These are phyloP conservation scores for Emmonsia crescens DNA, from an alignment of 2,329 filamentous ascomycete genomes.

Conservation along the genomic window DNA sequence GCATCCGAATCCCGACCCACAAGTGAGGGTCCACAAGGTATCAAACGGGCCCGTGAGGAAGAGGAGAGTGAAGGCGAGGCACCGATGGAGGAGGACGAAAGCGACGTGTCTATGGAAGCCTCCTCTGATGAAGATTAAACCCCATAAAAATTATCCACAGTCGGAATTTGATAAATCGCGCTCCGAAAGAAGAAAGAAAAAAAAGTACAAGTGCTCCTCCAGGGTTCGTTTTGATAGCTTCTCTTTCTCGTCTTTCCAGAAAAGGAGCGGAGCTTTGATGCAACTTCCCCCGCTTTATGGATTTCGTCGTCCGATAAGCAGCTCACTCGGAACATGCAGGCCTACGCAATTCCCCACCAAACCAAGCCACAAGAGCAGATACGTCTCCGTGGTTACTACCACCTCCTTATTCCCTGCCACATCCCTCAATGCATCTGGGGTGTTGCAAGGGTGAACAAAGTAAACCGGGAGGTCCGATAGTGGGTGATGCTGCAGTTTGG, in stretches of 20 bases:
- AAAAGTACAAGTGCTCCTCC: background rate
- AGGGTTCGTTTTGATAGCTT: background rate
- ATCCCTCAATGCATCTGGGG: slow-evolving; percentile 64
- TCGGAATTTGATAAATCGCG: background rate
- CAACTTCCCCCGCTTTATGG: slow-evolving; percentile 13
- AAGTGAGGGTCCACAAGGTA: slow-evolving; percentile 45
- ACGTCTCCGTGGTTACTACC: slow-evolving; percentile 44
- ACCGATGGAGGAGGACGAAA: slow-evolving; percentile 57
- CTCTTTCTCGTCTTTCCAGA: background rate
- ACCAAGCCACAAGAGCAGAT: slow-evolving; percentile 84
- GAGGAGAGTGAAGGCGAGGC: slow-evolving; percentile 43
- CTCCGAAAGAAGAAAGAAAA: background rate
- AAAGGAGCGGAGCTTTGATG: slow-evolving; percentile 6
- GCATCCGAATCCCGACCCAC: slow-evolving; percentile 38
- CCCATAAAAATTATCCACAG: background rate
- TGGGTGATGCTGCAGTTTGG: slow-evolving; percentile 59
- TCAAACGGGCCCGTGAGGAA: slow-evolving; percentile 62
- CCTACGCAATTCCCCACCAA: slow-evolving; percentile 71
- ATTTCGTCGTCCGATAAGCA: slow-evolving; percentile 29
- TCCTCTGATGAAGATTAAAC: slow-evolving; percentile 61
- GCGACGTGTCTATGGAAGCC: slow-evolving; percentile 58
- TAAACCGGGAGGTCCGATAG: slow-evolving; percentile 66
- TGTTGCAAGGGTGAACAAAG: slow-evolving; percentile 87
- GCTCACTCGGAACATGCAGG: slow-evolving; percentile 62
- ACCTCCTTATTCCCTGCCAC: slow-evolving; percentile 38